Percentiles rank a stretch among this genome's conserved stretches.
Conservation (phyloP, 164 flowering plant genomes). For the Piper betle region DNA sequence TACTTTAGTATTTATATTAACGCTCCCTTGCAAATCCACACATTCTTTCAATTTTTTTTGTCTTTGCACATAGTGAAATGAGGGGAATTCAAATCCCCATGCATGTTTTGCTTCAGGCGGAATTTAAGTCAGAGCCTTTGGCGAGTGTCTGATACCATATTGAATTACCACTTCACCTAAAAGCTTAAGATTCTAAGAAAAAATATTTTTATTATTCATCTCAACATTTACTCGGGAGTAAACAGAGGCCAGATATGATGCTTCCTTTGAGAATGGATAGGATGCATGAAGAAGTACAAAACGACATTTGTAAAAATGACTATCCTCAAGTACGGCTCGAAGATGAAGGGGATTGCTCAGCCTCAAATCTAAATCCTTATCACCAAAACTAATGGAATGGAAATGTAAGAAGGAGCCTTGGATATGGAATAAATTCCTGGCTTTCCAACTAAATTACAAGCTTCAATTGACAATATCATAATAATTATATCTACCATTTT, state of each 20-base stretch:
- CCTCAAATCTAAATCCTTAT: slow-evolving; percentile 84
- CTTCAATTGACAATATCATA: not conserved
- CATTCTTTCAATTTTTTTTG: no score
- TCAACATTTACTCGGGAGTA: slow-evolving; percentile 74
- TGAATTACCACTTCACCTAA: no score
- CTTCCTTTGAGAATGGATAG: slow-evolving; percentile 90
- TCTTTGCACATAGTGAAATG: no score
- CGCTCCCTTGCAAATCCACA: no score
- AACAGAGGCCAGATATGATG: slow-evolving; percentile 87
- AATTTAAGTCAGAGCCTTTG: no score
- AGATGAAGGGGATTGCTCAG: slow-evolving; percentile 84
- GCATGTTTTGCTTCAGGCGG: no score
- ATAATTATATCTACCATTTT: no score
- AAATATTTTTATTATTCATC: no score
- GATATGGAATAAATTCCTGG: not conserved
- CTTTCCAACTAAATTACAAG: not conserved
- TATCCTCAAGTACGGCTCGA: slow-evolving; percentile 66
- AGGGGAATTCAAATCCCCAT: no score
- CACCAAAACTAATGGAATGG: slow-evolving; percentile 61
- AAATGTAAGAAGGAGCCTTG: not conserved
- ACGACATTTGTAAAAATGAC: slow-evolving; percentile 51
- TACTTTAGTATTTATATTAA: no score
- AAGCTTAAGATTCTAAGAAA: no score
- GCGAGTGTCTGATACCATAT: no score
- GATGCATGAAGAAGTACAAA: slow-evolving; percentile 89